A percentile compares a stretch with the other conserved stretches of the same genome.
These are phyloP conservation scores for Colletotrichum sp. DNA, from an alignment of 2,329 filamentous ascomycete species.

Conservation along the genomic window DNA sequence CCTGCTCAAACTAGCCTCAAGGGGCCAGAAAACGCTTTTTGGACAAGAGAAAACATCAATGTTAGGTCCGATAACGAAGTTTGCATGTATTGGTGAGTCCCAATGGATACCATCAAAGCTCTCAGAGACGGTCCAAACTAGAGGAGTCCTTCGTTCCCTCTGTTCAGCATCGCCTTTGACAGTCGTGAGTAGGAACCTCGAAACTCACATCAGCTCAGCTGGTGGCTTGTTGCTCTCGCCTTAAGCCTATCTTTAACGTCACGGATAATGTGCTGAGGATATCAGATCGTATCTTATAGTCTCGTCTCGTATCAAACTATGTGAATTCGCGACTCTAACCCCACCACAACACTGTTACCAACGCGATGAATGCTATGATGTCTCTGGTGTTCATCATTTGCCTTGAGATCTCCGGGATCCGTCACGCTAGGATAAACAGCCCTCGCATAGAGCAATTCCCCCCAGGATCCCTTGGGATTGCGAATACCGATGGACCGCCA, in stretches of 20 bases:
- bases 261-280: background rate
- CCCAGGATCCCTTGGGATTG: background rate
- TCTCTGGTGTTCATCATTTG: background rate
- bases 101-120: no score
- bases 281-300: background rate
- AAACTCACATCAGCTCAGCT: no score
- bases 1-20: no score
- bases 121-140: no score
- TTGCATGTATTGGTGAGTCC: no score
- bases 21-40: no score
- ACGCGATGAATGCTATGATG: background rate
- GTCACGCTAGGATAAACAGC: background rate
- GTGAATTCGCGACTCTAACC: background rate
- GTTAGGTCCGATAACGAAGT: no score
- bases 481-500: background rate
- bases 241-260: background rate
- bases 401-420: background rate
- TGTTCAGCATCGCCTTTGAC: no score
- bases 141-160: no score
- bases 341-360: background rate
- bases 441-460: background rate
- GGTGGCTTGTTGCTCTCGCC: no score
- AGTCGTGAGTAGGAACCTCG: no score
- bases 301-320: background rate
- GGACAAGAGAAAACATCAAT: no score